Evolutionary conservation across 2,329 filamentous ascomycete species (phyloP), one percentile per base, ranked within the genome.

Genomic region (Alternaria postmessia): DNA sequence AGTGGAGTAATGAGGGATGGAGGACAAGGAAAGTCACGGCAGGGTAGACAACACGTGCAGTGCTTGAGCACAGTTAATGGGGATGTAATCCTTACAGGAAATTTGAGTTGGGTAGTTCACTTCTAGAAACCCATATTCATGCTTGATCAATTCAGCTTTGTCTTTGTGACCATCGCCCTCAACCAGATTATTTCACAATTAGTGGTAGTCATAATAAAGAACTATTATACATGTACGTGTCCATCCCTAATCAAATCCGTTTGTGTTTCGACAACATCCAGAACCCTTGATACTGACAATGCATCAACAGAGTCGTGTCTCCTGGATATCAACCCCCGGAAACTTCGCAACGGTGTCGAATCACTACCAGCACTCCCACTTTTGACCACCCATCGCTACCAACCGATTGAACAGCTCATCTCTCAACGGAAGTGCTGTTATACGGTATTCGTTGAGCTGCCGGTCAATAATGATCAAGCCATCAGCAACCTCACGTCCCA

Each of bases 351-450:
- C 28, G 8, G 9, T 24, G n/a, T 41, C 24, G 26, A 53, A 22
- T 20, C 32, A 53, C 41, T 68, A 94, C 88, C 87, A 92, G 56
- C 86, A 85, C 81, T 93, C 91, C 92, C 92, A 95, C 83, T 93
- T 93, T 83, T 95, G 91, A 14, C 85, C 85, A 1, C 91, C 91
- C 79, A 94, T 91, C 2, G 90, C 87, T 58, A 93, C 80, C 56
- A 94, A 75, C 16, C 92, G 86, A 79, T 95, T 95, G 73, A 95
- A 95, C 42, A 96, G 74, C 79, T 94, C 90, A 68, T 95, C 91
- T 39, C 92, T 79, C 71, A 90, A 79, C 30, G 86, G 83, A 75
- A 94, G 84, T 1, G 92, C 92, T 7, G 91, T 96, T 2, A 95
- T 76, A 53, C 87, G 86, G 60, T 84, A 85, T 24, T 85, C 81